Evolutionary conservation across 2,329 filamentous ascomycete species (phyloP), one percentile per base, ranked within the genome.

Genomic region (Penicillium sp.): DNA sequence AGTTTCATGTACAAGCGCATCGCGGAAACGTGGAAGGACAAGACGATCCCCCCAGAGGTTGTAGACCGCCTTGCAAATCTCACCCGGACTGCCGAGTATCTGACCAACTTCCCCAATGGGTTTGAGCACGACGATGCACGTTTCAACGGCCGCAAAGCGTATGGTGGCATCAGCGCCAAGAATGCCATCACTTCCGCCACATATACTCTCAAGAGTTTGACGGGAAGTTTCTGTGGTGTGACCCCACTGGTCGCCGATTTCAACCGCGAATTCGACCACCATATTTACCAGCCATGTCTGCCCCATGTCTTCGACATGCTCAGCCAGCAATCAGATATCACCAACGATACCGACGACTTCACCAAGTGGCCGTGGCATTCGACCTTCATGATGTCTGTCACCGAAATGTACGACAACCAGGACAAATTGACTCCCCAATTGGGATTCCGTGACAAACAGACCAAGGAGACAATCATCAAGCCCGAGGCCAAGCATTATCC

Each of bases 221-320:
- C 65, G 0, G 72, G 66, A 4, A 70, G 69, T 8, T 49, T 74
- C 7, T 75, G 73, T 39, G 73, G 73, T 5, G 55, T 73, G n/a
- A 63, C 62, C 0, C 72, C 73, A 0, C 53, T 75, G 10, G 62
- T 72, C 2, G 68, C 64, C 2, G 72, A 75, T 33, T 72, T 72
- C 48, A 74, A 75, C 31, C 61, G 65, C 17, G 73, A 75, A 50
- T 68, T 66, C 44, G 55, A 63, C 4, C 63, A 72, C 22, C 67
- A 73, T 44, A 60, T 74, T 21, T 75, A 75, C 51, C 70, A 75
- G 37, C 73, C 73, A 0, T 75, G 73, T 39, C 49, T 76, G 43
- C 67, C 73, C 0, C 73, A 68, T 9, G 55, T 67, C 6, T 55
- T 66, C 26, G 52, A 60, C 9, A 59, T 57, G 3, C 44, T 67